Evolutionary conservation across 164 flowering plant genomes (phyloP).

Genomic region (Liriodendron chinense): DNA sequence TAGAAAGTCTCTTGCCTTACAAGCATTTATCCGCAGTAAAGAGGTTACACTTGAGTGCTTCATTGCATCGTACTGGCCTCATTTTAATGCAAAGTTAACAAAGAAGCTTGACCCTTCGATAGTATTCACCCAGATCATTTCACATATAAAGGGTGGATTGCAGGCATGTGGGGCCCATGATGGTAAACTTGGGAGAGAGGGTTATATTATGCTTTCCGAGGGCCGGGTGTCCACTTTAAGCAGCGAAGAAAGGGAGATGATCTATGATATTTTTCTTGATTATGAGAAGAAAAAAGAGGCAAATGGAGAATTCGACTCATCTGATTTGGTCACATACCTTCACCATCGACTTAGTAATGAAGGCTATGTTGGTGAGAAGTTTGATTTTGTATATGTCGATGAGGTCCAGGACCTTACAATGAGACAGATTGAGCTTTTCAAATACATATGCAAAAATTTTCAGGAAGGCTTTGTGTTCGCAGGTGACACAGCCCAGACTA

Average conservation of each 20-base stretch:
- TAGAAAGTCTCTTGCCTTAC: slow-evolving; percentile 37
- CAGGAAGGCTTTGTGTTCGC: slow-evolving; percentile 69
- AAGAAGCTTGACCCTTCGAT: slow-evolving; percentile 57
- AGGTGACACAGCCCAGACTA: slow-evolving; percentile 82
- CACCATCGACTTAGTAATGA: slow-evolving; percentile 42
- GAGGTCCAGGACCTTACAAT: slow-evolving; percentile 84
- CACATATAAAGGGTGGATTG: slow-evolving; percentile 66
- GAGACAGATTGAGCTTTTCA: slow-evolving; percentile 71
- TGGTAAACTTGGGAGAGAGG: slow-evolving; percentile 39
- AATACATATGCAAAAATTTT: slow-evolving; percentile 55
- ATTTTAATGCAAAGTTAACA: slow-evolving; percentile 42
- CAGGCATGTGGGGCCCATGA: slow-evolving; percentile 25
- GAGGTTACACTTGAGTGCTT: slow-evolving; percentile 61
- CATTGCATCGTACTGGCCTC: slow-evolving; percentile 66
- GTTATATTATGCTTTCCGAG: slow-evolving; percentile 45
- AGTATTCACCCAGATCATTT: slow-evolving; percentile 71
- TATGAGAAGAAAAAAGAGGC: slow-evolving; percentile 60
- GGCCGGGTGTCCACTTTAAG: slow-evolving; percentile 42
- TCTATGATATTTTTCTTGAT: slow-evolving; percentile 50
- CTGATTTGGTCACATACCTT: slow-evolving; percentile 69
- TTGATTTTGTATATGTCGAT: slow-evolving; percentile 77
- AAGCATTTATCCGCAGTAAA: slow-evolving; percentile 40
- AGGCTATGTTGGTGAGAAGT: slow-evolving; percentile 35
- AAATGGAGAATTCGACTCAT: slow-evolving; percentile 63
- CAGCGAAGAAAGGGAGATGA: slow-evolving; percentile 34